phyloP scores from a whole-genome alignment of 192 early-diverging fungal genomes.

The Martensiomyces pterosporus region DNA sequence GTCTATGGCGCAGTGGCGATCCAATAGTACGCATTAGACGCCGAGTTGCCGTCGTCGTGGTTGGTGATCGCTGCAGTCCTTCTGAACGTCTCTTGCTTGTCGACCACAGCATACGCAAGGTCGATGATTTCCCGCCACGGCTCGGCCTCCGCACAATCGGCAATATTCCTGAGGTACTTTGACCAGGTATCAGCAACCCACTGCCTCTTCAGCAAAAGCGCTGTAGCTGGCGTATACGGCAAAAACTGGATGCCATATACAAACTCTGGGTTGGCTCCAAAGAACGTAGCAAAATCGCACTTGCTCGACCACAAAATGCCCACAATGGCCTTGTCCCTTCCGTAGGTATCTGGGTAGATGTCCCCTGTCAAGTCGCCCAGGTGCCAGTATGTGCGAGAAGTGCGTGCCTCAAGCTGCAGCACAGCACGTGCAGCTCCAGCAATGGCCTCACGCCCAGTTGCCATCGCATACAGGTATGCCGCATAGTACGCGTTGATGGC shows the following conservation, averaged over 20 bases:
- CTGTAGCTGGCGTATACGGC: slow-evolving; percentile 47
- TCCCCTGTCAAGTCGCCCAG: slow-evolving; percentile 17
- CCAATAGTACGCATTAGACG: slow-evolving; percentile 53
- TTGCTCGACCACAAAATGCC: slow-evolving; percentile 54
- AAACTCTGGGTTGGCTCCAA: slow-evolving; percentile 45
- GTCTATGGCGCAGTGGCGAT: slow-evolving; percentile 47
- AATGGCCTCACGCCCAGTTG: slow-evolving; percentile 23
- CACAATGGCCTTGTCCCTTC: slow-evolving; percentile 29
- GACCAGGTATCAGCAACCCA: slow-evolving; percentile 47
- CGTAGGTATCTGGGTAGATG: slow-evolving; percentile 37
- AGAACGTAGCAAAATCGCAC: slow-evolving; percentile 40
- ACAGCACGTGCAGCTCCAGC: slow-evolving; percentile 26
- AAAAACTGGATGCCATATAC: slow-evolving; percentile 54
- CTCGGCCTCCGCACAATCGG: slow-evolving; percentile 17
- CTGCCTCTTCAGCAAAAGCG: slow-evolving; percentile 31
- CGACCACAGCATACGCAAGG: slow-evolving; percentile 41
- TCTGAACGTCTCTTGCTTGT: slow-evolving; percentile 31
- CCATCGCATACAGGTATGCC: slow-evolving; percentile 35
- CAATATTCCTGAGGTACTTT: slow-evolving; percentile 10
- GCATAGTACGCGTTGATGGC: slow-evolving; percentile 55
- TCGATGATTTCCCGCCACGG: slow-evolving; percentile 47
- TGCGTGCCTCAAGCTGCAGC: slow-evolving; percentile 43
- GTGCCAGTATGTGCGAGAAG: slow-evolving; percentile 51
- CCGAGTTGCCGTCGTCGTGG: slow-evolving; percentile 54
- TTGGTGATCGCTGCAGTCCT: slow-evolving; percentile 7